A percentile compares a stretch with the other conserved stretches of the same genome.
phyloP scores from a whole-genome alignment of 495 filamentous ascomycete species.

The Chaetomidium leptoderma region DNA sequence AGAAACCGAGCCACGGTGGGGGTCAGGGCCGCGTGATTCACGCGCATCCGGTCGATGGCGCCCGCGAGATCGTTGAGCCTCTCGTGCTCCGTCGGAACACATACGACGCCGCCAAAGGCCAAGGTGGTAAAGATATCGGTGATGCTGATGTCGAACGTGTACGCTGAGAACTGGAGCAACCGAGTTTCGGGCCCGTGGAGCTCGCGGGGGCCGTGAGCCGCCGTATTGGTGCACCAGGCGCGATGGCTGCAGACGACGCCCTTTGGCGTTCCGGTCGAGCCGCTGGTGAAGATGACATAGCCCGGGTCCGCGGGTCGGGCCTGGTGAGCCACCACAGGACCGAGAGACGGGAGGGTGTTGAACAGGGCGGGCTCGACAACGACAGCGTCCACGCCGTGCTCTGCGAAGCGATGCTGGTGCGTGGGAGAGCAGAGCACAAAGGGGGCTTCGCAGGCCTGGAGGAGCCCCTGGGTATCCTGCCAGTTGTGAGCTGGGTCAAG shows the following conservation, averaged over 20 bases:
- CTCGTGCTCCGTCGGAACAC: constrained; percentile 54
- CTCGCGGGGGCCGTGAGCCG: neutral
- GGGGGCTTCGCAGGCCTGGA: too few species aligned
- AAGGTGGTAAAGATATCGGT: constrained; percentile 52
- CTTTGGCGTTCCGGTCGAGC: neutral
- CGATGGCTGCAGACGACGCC: neutral
- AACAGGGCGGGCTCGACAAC: too few species aligned
- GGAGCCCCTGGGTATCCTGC: too few species aligned
- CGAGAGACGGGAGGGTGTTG: too few species aligned
- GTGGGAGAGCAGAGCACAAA: too few species aligned
- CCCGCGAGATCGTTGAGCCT: constrained; percentile 33
- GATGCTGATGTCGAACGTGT: constrained; percentile 56
- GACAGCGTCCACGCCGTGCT: too few species aligned
- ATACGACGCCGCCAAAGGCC: constrained; percentile 56
- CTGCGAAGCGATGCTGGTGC: too few species aligned
- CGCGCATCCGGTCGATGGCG: constrained; percentile 23
- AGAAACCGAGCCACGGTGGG: constrained; percentile 21
- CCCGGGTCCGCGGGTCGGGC: neutral
- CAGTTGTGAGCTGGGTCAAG: too few species aligned
- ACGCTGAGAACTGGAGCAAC: constrained; percentile 53
- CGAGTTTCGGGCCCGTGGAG: neutral
- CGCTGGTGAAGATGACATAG: constrained; percentile 1
- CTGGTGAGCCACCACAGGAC: too few species aligned
- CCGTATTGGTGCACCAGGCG: neutral
- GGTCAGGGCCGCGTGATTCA: constrained; percentile 25